Percentiles rank a stretch among this genome's conserved stretches.
Conservation (phyloP, 148 eudicot species). For the Pharnaceum exiguum region DNA sequence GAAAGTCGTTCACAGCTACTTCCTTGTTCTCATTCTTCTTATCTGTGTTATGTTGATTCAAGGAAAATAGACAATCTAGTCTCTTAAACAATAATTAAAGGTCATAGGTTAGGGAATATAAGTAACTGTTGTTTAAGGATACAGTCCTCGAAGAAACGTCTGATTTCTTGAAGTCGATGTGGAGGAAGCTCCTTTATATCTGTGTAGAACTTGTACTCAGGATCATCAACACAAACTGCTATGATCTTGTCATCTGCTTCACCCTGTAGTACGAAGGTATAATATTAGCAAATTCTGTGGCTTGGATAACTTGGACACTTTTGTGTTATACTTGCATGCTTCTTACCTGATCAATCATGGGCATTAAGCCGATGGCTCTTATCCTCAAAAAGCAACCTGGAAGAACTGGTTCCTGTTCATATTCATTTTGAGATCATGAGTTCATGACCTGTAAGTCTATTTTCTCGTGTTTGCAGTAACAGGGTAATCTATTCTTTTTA, state of each 20-base stretch:
- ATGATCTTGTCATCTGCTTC: constrained; percentile 51
- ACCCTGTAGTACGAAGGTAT: constrained; percentile 22
- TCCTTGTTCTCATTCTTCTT: constrained; percentile 68
- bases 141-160: constrained; percentile 56
- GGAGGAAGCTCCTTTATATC: constrained; percentile 58
- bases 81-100: not conserved
- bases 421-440: too few species aligned
- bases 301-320: not conserved
- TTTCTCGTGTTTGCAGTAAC: too few species aligned
- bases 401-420: constrained; percentile 59
- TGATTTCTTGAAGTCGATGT: constrained; percentile 45
- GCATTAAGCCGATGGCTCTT: constrained; percentile 69
- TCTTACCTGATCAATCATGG: constrained; percentile 79
- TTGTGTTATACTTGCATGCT: not conserved
- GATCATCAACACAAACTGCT: constrained; percentile 56
- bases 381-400: constrained; percentile 79
- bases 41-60: constrained; percentile 29
- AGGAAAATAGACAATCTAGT: not conserved
- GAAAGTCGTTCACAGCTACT: constrained; percentile 50
- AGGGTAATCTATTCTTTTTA: too few species aligned
- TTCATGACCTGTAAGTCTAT: too few species aligned
- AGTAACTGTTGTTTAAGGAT: constrained; percentile 15
- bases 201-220: constrained; percentile 42
- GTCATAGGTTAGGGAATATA: not conserved
- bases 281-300: not conserved